Base-by-base conservation (phyloP, 345 rosid genomes). In the Lumnitzera littorea region DNA sequence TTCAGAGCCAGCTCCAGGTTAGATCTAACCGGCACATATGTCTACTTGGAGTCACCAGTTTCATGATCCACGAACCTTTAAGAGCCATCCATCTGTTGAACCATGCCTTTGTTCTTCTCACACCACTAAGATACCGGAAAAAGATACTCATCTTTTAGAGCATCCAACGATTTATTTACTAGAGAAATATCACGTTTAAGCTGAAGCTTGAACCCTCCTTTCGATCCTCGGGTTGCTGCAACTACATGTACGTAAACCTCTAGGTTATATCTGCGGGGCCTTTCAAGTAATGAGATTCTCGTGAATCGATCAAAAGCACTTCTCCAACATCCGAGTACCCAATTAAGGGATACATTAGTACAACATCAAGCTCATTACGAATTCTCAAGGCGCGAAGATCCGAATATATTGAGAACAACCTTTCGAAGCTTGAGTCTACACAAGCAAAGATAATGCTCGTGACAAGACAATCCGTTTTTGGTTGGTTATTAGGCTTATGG, bases 221-320 rank as follows among this genome's bases (percentile, higher is more conserved):
- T 48, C 17, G 70, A 62, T 48, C 95, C 92, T 61, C 80, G 91
- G 3, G 84, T 78, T 5, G 91, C 95, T 0, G 89, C 96, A 5
- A 86, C 84, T 14, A 96, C 98, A 46, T 89, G 98, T 56, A 89
- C 61, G 67, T 86, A 86, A 17, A 46, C 70, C 66, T 91, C 96
- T 62, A 86, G 61, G 48, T 80, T 80, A 64, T 86, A 68, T 63
- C 72, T 62, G 83, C 91, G 0, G 86, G 84, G 60, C 76, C 66
- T 69, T 80, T 89, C 67, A 91, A 31, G 83, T 81, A 86, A 46
- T 48, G 59, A 0, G 96, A 88, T 55, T 79, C 76, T 47, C 81
- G 72, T 1, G 84, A 85, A 56, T 91, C 88, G 16, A 91, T 76
- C 11, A 1, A 54, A 51, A 91, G 41, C 72, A 86, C 98, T 16